These are phyloP conservation scores for Incumbomyces lentus DNA, from an alignment of 2,329 filamentous ascomycete genomes.

Conservation along the genomic window DNA sequence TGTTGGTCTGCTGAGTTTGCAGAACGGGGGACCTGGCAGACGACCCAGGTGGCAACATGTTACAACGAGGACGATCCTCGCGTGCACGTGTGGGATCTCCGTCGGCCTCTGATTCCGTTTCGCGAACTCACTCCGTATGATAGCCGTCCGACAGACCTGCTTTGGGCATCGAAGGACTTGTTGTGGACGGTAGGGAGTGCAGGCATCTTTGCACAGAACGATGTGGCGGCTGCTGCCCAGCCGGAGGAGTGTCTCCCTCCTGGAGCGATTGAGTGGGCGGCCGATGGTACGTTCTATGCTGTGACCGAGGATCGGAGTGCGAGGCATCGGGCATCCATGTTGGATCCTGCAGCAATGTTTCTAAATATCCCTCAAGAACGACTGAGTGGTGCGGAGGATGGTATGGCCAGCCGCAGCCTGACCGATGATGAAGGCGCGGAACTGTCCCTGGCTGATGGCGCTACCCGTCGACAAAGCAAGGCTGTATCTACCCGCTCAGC, in stretches of 20 bases:
- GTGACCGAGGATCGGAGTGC: constrained; percentile 43
- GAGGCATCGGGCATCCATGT: constrained; percentile 32
- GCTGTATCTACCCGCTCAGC: constrained; percentile 37
- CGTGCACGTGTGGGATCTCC: constrained; percentile 56
- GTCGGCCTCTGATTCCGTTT: constrained; percentile 51
- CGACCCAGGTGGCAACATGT: constrained; percentile 51
- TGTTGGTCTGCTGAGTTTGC: constrained; percentile 44
- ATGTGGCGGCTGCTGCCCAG: constrained; percentile 50
- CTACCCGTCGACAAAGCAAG: constrained; percentile 37
- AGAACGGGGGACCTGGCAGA: constrained; percentile 46
- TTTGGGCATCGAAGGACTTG: constrained; percentile 55
- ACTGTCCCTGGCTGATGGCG: constrained; percentile 40
- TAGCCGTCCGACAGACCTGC: constrained; percentile 47
- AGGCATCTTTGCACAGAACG: constrained; percentile 52
- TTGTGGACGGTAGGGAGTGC: constrained; percentile 55
- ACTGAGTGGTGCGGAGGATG: constrained; percentile 37
- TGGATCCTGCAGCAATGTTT: constrained; percentile 30
- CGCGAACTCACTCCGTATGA: constrained; percentile 49
- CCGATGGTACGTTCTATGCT: constrained; percentile 46
- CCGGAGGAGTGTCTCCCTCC: constrained; percentile 48
- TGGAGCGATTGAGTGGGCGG: constrained; percentile 48
- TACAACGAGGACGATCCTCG: constrained; percentile 52
- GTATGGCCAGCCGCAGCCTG: constrained; percentile 39
- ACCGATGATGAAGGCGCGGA: constrained; percentile 47
- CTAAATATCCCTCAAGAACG: constrained; percentile 33